phyloP scores from a whole-genome alignment of 75 land plant species.

The Ceratopteris richardii region DNA sequence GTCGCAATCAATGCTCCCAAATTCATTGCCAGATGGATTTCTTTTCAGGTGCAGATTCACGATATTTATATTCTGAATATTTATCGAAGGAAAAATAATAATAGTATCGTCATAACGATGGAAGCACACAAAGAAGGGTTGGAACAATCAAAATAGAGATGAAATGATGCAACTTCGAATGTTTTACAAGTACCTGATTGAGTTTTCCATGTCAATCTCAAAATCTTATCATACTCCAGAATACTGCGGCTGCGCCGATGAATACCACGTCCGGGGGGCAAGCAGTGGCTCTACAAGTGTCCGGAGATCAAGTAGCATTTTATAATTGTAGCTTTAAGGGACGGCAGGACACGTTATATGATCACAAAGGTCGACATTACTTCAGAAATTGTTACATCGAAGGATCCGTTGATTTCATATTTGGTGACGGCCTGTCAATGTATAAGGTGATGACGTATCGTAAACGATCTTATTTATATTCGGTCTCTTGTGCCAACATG shows the following conservation, averaged over 20 bases:
- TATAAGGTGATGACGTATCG: conserved; percentile 26
- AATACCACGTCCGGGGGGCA: conserved; percentile 5
- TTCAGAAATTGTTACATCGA: conserved; percentile 25
- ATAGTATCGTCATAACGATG: too few species aligned
- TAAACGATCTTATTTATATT: too few species aligned
- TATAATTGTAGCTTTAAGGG: conserved; percentile 16
- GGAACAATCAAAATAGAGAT: too few species aligned
- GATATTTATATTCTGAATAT: background rate
- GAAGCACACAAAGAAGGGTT: too few species aligned
- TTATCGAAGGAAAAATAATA: too few species aligned
- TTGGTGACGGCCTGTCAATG: conserved; percentile 24
- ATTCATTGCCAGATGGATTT: conserved; percentile 34
- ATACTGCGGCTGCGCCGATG: conserved; percentile 9
- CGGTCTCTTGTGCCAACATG: too few species aligned
- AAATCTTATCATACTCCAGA: conserved; percentile 2
- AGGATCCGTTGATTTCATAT: conserved; percentile 26
- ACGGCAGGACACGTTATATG: conserved; percentile 21
- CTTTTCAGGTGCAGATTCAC: conserved; percentile 26
- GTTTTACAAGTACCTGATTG: too few species aligned
- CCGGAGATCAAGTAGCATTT: conserved; percentile 27
- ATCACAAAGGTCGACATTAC: conserved; percentile 27
- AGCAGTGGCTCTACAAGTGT: conserved; percentile 22
- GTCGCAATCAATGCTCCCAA: conserved; percentile 25
- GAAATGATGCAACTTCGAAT: too few species aligned
- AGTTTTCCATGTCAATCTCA: too few species aligned